phyloP scores from a whole-genome alignment of 805 yeast genomes.

The Lipomyces orientalis region DNA sequence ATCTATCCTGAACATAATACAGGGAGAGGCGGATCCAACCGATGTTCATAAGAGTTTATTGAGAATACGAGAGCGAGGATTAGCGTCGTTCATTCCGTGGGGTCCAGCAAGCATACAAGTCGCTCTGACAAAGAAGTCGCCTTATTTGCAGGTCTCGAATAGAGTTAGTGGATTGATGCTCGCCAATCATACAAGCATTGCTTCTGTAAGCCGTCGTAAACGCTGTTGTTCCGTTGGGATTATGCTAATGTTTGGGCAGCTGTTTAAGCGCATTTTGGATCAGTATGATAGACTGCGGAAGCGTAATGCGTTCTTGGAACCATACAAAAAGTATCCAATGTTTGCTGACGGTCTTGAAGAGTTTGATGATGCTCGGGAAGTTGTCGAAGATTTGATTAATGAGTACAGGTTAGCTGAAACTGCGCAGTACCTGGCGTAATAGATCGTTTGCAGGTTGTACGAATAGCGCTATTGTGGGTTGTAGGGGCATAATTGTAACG shows the following conservation, averaged over 20 bases:
- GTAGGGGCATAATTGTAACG: background rate
- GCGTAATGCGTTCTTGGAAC: slow-evolving; percentile 82
- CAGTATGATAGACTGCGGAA: slow-evolving; percentile 82
- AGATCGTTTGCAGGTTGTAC: background rate
- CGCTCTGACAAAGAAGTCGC: slow-evolving; percentile 75
- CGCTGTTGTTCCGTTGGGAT: background rate
- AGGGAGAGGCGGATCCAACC: slow-evolving; percentile 67
- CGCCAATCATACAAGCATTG: slow-evolving; percentile 79
- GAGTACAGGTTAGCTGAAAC: slow-evolving; percentile 81
- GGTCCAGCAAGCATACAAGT: slow-evolving; percentile 78
- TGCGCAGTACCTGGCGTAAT: slow-evolving; percentile 41
- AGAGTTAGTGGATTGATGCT: slow-evolving; percentile 80
- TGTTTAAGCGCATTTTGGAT: slow-evolving; percentile 67
- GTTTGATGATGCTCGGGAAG: slow-evolving; percentile 78
- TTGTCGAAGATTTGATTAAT: slow-evolving; percentile 74
- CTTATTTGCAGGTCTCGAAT: slow-evolving; percentile 55
- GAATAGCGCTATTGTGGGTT: background rate
- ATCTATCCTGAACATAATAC: slow-evolving; percentile 71
- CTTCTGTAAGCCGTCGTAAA: slow-evolving; percentile 46
- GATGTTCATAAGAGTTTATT: slow-evolving; percentile 63
- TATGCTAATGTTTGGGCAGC: slow-evolving; percentile 23
- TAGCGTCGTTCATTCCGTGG: slow-evolving; percentile 82
- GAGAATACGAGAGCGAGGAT: slow-evolving; percentile 50
- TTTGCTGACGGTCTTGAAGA: slow-evolving; percentile 58
- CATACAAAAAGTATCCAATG: slow-evolving; percentile 60